Percentiles rank a stretch among this genome's conserved stretches.
Conservation (phyloP, 768 basidiomycete genomes). For the Hygrophorus russula region DNA sequence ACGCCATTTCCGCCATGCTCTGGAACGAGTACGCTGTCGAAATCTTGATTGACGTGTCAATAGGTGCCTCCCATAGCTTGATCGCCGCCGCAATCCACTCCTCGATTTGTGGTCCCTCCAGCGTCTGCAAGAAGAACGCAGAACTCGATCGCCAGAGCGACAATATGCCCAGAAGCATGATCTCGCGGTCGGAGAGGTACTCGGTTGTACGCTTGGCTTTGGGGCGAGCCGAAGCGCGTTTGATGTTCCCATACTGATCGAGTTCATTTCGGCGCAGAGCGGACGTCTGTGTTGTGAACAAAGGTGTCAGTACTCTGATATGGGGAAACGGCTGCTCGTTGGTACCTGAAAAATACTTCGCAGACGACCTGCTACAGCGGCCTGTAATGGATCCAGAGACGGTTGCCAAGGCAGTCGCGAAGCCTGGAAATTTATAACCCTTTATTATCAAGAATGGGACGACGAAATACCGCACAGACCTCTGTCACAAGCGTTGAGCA, state of each 20-base stretch:
- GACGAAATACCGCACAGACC: constrained; percentile 22
- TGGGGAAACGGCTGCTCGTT: not conserved
- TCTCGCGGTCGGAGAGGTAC: constrained; percentile 55
- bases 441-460: constrained; percentile 1
- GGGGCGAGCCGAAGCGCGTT: constrained; percentile 44
- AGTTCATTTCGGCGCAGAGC: constrained; percentile 49
- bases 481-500: constrained; percentile 59
- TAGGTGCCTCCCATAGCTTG: constrained; percentile 50
- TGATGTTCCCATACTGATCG: constrained; percentile 44
- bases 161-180: constrained; percentile 58
- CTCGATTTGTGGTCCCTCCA: constrained; percentile 24
- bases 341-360: constrained; percentile 46
- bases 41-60: constrained; percentile 56
- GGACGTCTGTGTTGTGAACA: constrained; percentile 24
- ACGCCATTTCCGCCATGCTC: constrained; percentile 30
- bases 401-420: constrained; percentile 45
- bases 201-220: constrained; percentile 48
- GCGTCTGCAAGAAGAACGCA: constrained; percentile 37
- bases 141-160: constrained; percentile 55
- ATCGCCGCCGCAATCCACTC: constrained; percentile 36
- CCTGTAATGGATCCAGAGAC: constrained; percentile 36
- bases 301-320: not conserved
- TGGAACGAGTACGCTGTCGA: constrained; percentile 42
- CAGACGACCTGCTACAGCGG: constrained; percentile 34
- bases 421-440: constrained; percentile 25